Evolutionary conservation across 2,329 filamentous ascomycete genomes (phyloP).

Genomic region (Knufia petricola): DNA sequence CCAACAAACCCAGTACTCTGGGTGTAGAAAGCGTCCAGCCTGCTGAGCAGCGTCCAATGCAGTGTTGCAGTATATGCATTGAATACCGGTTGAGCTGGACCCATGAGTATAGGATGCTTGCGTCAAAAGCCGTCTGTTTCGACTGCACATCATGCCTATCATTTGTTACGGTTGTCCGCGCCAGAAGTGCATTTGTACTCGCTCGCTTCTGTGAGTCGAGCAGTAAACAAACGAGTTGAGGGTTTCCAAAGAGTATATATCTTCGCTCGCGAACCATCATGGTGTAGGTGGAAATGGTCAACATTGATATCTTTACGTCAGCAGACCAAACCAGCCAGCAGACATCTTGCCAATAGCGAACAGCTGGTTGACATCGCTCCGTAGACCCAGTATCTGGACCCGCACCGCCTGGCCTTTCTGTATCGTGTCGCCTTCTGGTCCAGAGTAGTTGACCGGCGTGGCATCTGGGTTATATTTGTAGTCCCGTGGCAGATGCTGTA

Average conservation of each 20-base stretch:
- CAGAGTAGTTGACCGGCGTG: conserved; percentile 91
- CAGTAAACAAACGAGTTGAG: not conserved
- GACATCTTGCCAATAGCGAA: conserved; percentile 97
- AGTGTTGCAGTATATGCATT: not conserved
- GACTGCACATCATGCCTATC: too few relatives aligned
- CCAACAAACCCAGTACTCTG: not conserved
- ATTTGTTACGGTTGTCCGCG: too few relatives aligned
- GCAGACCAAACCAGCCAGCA: conserved; percentile 46
- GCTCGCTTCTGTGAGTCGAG: not conserved
- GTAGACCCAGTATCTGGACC: conserved; percentile 85
- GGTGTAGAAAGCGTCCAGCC: not conserved
- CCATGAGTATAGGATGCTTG: too few relatives aligned
- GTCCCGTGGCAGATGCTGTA: conserved; percentile 64
- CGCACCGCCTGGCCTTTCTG: conserved; percentile 89
- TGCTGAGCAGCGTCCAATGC: not conserved
- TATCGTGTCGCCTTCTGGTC: conserved; percentile 81
- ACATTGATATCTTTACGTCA: not conserved
- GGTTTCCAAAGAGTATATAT: not conserved
- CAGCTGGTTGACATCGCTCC: conserved; percentile 89
- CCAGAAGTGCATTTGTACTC: not conserved
- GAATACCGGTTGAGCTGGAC: too few relatives aligned
- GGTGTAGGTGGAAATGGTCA: not conserved
- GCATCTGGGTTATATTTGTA: conserved; percentile 94
- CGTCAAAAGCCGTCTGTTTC: not conserved
- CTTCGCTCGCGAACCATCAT: too few relatives aligned